A percentile compares a stretch with the other conserved stretches of the same genome.
These are phyloP conservation scores for Ceratobasidium sp. DNA, from an alignment of 1,284 basidiomycete genomes.

Conservation along the genomic window DNA sequence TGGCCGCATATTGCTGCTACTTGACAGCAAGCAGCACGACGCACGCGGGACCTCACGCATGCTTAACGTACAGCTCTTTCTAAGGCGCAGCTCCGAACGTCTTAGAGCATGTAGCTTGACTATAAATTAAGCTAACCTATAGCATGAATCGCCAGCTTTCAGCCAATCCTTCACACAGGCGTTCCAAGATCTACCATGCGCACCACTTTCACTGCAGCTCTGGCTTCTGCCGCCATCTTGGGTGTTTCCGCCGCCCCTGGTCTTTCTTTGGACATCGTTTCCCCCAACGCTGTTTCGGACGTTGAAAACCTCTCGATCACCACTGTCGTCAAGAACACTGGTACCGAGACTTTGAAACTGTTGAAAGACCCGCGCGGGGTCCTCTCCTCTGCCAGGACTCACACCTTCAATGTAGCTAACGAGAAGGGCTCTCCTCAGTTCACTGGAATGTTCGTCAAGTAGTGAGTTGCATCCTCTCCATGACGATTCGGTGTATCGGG, in stretches of 20 bases:
- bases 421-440: conserved; percentile 55
- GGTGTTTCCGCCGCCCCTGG: conserved; percentile 39
- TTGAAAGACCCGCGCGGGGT: conserved; percentile 63
- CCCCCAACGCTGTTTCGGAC: conserved; percentile 58
- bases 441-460: conserved; percentile 44
- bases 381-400: conserved; percentile 60
- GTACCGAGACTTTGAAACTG: conserved; percentile 63
- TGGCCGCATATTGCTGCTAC: conserved; percentile 5
- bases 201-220: conserved; percentile 21
- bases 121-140: neutral
- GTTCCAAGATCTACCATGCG: conserved; percentile 14
- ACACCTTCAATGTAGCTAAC: conserved; percentile 62
- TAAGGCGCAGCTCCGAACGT: neutral
- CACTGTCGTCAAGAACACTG: conserved; percentile 64
- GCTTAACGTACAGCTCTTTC: conserved; percentile 3
- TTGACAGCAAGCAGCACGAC: neutral
- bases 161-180: neutral
- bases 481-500: neutral
- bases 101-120: neutral
- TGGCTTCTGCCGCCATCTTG: conserved; percentile 23
- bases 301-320: conserved; percentile 62
- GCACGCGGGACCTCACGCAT: neutral
- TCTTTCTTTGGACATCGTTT: conserved; percentile 47
- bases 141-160: neutral
- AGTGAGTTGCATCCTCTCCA: conserved; percentile 10